Conservation (phyloP, 805 yeast species). For the Zygosaccharomyces lentus region DNA sequence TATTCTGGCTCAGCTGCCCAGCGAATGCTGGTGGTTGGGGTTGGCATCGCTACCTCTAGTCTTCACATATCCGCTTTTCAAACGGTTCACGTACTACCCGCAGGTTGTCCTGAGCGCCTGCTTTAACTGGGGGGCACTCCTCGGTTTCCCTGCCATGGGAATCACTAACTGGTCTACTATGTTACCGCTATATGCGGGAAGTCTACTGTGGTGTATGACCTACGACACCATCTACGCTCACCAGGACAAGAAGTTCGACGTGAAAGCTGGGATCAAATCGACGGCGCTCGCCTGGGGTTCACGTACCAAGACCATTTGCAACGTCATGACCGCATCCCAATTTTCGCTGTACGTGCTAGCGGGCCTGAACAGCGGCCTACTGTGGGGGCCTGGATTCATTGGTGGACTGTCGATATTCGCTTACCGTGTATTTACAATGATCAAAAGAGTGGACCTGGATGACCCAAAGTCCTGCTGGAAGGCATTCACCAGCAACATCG, state of each 20-base stretch:
- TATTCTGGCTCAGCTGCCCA: constrained; percentile 67
- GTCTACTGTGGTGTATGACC: constrained; percentile 88
- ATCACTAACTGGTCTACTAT: constrained; percentile 73
- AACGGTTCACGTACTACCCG: constrained; percentile 93
- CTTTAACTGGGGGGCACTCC: constrained; percentile 89
- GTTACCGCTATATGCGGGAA: constrained; percentile 69
- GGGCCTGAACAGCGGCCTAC: constrained; percentile 60
- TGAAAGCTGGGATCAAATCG: constrained; percentile 87
- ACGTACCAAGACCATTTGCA: constrained; percentile 63
- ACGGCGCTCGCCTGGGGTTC: constrained; percentile 95
- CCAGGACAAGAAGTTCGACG: constrained; percentile 87
- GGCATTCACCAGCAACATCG: constrained; percentile 70
- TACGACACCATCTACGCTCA: constrained; percentile 97
- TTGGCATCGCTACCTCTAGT: constrained; percentile 76
- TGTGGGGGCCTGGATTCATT: constrained; percentile 81
- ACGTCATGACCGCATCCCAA: constrained; percentile 64
- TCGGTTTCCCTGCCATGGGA: constrained; percentile 96
- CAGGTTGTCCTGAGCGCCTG: constrained; percentile 77
- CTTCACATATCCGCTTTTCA: constrained; percentile 85
- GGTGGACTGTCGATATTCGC: constrained; percentile 64
- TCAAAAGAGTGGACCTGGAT: constrained; percentile 70
- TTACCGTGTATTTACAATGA: constrained; percentile 63
- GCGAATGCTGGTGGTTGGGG: constrained; percentile 77
- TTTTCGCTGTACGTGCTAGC: constrained; percentile 58
- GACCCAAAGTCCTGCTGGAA: constrained; percentile 79